Conservation (phyloP, 805 yeast species). For the Ogataea saltuana region DNA sequence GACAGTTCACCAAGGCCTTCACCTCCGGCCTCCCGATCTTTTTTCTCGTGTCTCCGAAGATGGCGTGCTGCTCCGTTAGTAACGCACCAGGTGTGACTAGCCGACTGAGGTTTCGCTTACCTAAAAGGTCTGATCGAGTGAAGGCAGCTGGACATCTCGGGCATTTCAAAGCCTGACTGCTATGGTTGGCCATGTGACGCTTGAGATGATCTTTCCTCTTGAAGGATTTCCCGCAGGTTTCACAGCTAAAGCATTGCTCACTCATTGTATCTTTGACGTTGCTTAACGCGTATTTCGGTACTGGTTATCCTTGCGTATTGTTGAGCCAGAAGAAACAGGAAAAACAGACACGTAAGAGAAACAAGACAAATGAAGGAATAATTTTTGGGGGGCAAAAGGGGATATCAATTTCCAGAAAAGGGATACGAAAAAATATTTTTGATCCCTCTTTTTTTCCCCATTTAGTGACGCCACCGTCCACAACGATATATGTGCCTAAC, state of each 20-base stretch:
- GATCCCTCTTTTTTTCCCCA: constrained; percentile 8
- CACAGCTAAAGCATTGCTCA: constrained; percentile 13
- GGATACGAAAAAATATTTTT: neutral
- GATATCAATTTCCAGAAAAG: neutral
- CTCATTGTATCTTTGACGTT: neutral
- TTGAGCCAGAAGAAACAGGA: neutral
- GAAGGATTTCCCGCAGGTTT: constrained; percentile 18
- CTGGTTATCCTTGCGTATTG: neutral
- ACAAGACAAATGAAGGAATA: neutral
- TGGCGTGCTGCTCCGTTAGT: constrained; percentile 18
- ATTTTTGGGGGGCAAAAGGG: constrained; percentile 4
- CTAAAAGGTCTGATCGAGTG: constrained; percentile 16
- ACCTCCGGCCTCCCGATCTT: constrained; percentile 20
- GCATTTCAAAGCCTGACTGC: constrained; percentile 9
- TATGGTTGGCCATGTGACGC: constrained; percentile 21
- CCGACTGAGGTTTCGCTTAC: constrained; percentile 8
- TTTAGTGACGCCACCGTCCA: constrained; percentile 43
- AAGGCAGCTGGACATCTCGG: constrained; percentile 16
- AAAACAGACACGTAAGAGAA: neutral
- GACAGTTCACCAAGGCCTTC: constrained; percentile 14
- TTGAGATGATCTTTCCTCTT: constrained; percentile 23
- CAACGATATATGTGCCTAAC: constrained; percentile 49
- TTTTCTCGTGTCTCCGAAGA: constrained; percentile 17
- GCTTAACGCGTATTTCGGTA: neutral
- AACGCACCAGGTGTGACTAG: neutral